Base-by-base conservation (phyloP, 2,329 filamentous ascomycete species). In the Gaeumannomyces tritici region DNA sequence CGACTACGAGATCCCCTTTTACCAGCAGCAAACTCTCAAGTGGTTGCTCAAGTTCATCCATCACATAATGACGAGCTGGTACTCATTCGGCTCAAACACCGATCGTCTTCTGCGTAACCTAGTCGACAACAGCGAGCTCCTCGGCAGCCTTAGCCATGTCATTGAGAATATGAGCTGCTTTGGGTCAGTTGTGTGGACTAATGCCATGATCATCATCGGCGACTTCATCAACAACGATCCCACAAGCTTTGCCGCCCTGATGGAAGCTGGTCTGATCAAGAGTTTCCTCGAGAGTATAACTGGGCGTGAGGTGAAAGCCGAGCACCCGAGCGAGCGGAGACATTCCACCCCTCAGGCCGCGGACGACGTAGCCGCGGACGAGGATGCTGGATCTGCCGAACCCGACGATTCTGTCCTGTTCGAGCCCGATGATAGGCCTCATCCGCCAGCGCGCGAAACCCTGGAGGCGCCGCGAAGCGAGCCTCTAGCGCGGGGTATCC, bases 161-260 rank as follows among this genome's bases (percentile, higher is more conserved):
- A 89, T 97, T 66, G 86, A 89, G 66, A 89, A 96, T 69, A 88
- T 90, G 51, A 80, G 80, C 61, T 80, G 87, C 51, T 99, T 93
- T 72, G 95, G 95, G 15, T 95, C 93, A 2, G 89, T 95, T 64
- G 91, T 98, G 6, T 99, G 95, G 95, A 96, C 92, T 59, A 93
- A 93, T 72, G 89, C 92, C 8, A 91, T 96, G 65, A 93, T 89
- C 62, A 93, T 97, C 63, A 79, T 99, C 60, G 95, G 91, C 71
- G 93, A 91, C 69, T 99, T 99, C 74, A 96, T 99, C 69, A 96
- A 99, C 75, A 97, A 98, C 71, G 95, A 99, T 70, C 95, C 95
- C 0, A 99, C 95, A 0, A 99, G 95, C 73, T 99, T 96, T 73
- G 89, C 91, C 31, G 91, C 96, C 28, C 95, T 99, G 66, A 91